Conservation (phyloP, 1,284 basidiomycete genomes). For the Violaceomyces palustris region DNA sequence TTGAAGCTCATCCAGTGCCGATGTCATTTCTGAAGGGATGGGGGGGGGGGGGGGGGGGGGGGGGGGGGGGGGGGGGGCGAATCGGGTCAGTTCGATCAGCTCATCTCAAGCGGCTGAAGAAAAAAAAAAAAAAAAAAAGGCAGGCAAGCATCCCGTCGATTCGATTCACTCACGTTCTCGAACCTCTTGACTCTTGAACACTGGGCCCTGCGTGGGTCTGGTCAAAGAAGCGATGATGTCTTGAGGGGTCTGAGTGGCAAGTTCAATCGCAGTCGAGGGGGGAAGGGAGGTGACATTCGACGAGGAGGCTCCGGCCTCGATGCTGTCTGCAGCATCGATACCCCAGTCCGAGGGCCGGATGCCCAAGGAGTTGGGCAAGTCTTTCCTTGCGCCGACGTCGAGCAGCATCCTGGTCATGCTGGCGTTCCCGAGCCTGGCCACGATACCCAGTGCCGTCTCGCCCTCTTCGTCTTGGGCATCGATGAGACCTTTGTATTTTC, state of each 20-base stretch:
- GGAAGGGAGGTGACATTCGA: constrained; percentile 21
- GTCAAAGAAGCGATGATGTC: constrained; percentile 60
- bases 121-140: background rate
- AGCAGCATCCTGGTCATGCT: constrained; percentile 79
- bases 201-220: constrained; percentile 58
- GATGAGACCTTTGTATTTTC: constrained; percentile 61
- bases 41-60: too few relatives aligned
- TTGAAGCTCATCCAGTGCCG: constrained; percentile 66
- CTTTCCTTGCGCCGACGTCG: constrained; percentile 88
- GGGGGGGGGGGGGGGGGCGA: too few relatives aligned
- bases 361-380: constrained; percentile 87
- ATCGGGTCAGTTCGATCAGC: too few relatives aligned
- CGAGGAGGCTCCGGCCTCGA: constrained; percentile 6
- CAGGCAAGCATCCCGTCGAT: too few relatives aligned
- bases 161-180: constrained; percentile 64
- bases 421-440: constrained; percentile 86
- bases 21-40: constrained; percentile 32
- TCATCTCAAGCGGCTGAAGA: background rate
- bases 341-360: constrained; percentile 85
- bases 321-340: constrained; percentile 25
- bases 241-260: constrained; percentile 54
- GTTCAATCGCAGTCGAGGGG: constrained; percentile 27
- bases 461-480: constrained; percentile 94
- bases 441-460: constrained; percentile 91
- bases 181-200: constrained; percentile 83